phyloP scores from a whole-genome alignment of 2,329 filamentous ascomycete species.

The Penicillium sp. region DNA sequence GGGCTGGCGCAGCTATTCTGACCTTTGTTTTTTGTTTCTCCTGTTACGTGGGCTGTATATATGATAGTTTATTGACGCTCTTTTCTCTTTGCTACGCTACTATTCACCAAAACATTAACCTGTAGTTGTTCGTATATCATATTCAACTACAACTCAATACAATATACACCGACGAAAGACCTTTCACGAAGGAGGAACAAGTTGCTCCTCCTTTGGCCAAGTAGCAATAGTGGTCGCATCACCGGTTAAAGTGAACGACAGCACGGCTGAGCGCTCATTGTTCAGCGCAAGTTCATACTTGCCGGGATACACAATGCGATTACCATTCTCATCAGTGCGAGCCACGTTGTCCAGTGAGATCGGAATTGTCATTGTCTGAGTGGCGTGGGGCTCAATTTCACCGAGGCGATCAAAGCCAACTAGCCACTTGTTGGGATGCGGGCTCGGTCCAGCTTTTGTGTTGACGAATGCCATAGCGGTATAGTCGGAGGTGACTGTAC shows the following conservation, averaged over 20 bases:
- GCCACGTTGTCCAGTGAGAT: conserved; percentile 41
- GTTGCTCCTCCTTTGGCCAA: conserved; percentile 33
- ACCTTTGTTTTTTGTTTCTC: conserved; percentile 27
- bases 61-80: conserved; percentile 11
- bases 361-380: conserved; percentile 31
- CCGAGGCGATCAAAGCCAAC: conserved; percentile 39
- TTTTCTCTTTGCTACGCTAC: not conserved
- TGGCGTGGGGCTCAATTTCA: conserved; percentile 22
- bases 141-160: not conserved
- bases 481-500: conserved; percentile 39
- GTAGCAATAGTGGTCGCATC: conserved; percentile 30
- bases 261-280: conserved; percentile 36
- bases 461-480: conserved; percentile 41
- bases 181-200: conserved; percentile 16
- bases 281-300: conserved; percentile 43
- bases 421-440: conserved; percentile 44
- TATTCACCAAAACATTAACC: not conserved
- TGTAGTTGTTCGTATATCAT: not conserved
- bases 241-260: conserved; percentile 35
- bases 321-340: conserved; percentile 37
- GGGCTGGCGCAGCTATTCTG: conserved; percentile 26
- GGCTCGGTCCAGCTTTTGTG: conserved; percentile 40
- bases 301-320: conserved; percentile 43
- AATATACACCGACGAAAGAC: not conserved
- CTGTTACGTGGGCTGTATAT: conserved; percentile 8